Base-by-base conservation (phyloP, 129 eudicot species). In the Centaurea solstitialis region DNA sequence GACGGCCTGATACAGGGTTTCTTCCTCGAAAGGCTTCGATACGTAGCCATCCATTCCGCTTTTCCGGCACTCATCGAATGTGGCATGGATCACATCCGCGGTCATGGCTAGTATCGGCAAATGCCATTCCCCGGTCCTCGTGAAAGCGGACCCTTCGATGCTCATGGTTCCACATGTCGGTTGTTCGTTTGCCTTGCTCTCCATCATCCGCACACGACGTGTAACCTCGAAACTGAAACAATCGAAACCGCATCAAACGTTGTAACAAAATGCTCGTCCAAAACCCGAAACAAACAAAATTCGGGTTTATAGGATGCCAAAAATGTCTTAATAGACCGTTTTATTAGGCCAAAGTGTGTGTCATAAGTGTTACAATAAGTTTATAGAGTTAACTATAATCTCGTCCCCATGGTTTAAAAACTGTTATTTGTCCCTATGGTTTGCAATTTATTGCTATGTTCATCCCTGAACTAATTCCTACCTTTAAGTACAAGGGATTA, bases 101-200 rank as follows among this genome's bases (percentile, higher is more conserved):
- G 98, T 93, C 98, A 93, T 93, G 64, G 98, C 98, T 76, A 93
- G 75, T 53, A 93, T 87, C 13, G 98, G 98, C 40, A 93, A 74
- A 75, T 93, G 98, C 87, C 89, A 86, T n/a, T 57, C 22, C 23
- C 77, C 73, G 1, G 61, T 47, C 79, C 53, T 83, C 37, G 22
- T 57, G 65, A 57, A 76, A 37, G 40, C 47, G 35, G 65, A 57
- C 45, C 72, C 80, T 0, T 24, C 47, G 22, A 57, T 57, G 65
- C 9, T 57, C 18, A 23, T 39, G 0, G 38, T 13, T 11, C 75
- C 86, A 24, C 75, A 83, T 10, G 61, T 82, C 67, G 18, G 76
- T 74, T 71, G 81, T 38, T 87, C 80, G 24, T 89, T 91, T 68
- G 85, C 87, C 9, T 82, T 65, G 24, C 68, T 77, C 83, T 93